These are phyloP conservation scores for Talaromyces sp. DNA, from an alignment of 2,329 filamentous ascomycete species.

Conservation along the genomic window DNA sequence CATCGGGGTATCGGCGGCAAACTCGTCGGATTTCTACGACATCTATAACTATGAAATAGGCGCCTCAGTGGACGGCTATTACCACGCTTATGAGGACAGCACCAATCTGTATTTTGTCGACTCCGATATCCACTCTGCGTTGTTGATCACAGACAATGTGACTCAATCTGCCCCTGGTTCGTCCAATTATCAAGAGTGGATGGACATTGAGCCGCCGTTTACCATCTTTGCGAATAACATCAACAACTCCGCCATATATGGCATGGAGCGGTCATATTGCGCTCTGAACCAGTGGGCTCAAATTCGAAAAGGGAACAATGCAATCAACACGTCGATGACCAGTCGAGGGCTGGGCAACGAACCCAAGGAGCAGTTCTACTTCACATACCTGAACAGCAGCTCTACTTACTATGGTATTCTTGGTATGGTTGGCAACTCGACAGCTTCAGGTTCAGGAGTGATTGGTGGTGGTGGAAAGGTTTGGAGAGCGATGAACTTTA, in stretches of 20 bases:
- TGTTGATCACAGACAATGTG: constrained; percentile 68
- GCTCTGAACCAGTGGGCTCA: constrained; percentile 64
- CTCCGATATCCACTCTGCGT: constrained; percentile 69
- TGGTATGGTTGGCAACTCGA: constrained; percentile 55
- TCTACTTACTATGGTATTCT: constrained; percentile 69
- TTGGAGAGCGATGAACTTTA: constrained; percentile 66
- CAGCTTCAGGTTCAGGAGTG: constrained; percentile 47
- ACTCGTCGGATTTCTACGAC: constrained; percentile 56
- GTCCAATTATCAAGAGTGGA: constrained; percentile 49
- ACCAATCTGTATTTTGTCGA: constrained; percentile 72
- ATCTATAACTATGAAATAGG: constrained; percentile 77
- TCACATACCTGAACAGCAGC: constrained; percentile 66
- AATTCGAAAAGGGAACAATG: constrained; percentile 56
- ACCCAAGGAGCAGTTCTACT: constrained; percentile 83
- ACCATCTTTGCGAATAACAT: constrained; percentile 68
- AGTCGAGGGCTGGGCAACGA: constrained; percentile 58
- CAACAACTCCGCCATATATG: constrained; percentile 55
- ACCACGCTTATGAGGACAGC: constrained; percentile 53
- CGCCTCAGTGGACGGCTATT: constrained; percentile 72
- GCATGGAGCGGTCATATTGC: constrained; percentile 75
- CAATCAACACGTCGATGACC: constrained; percentile 60
- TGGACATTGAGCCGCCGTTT: constrained; percentile 60
- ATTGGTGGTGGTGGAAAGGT: constrained; percentile 71
- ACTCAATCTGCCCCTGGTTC: constrained; percentile 46
- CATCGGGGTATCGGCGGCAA: constrained; percentile 68